phyloP scores from a whole-genome alignment of 2,329 filamentous ascomycete genomes.

The Sphaerulina musiva region DNA sequence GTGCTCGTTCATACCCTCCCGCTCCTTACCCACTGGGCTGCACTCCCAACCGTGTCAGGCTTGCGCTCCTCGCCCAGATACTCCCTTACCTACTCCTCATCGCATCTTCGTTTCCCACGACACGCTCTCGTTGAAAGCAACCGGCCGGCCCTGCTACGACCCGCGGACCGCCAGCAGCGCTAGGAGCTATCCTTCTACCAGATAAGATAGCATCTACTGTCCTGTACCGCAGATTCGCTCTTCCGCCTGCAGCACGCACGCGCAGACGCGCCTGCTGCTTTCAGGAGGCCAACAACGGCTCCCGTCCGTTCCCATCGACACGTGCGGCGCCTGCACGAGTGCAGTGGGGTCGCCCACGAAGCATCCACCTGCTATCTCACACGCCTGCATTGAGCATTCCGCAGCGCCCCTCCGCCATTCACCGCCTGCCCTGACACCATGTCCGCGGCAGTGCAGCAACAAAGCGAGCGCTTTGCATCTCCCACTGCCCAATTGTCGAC shows the following conservation, averaged over 20 bases:
- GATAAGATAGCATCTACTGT: background rate
- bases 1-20: too few species aligned
- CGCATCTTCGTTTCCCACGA: background rate
- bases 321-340: conserved; percentile 1
- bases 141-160: background rate
- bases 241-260: background rate
- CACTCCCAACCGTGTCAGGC: background rate
- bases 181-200: background rate
- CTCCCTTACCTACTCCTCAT: too few species aligned
- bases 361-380: background rate
- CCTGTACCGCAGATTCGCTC: background rate
- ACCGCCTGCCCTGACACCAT: conserved; percentile 15
- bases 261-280: background rate
- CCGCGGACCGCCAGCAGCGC: background rate
- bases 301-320: background rate
- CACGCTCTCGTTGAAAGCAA: background rate
- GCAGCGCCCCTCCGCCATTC: background rate
- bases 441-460: conserved; percentile 20
- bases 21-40: too few species aligned
- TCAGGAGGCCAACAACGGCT: background rate
- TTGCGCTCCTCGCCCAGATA: background rate
- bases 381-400: conserved; percentile 1
- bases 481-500: conserved; percentile 15
- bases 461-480: conserved; percentile 12
- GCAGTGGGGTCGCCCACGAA: background rate